A percentile compares a stretch with the other conserved stretches of the same genome.
Conservation (phyloP, 192 early-diverging fungal genomes). For the Kickxella alabastrina region DNA sequence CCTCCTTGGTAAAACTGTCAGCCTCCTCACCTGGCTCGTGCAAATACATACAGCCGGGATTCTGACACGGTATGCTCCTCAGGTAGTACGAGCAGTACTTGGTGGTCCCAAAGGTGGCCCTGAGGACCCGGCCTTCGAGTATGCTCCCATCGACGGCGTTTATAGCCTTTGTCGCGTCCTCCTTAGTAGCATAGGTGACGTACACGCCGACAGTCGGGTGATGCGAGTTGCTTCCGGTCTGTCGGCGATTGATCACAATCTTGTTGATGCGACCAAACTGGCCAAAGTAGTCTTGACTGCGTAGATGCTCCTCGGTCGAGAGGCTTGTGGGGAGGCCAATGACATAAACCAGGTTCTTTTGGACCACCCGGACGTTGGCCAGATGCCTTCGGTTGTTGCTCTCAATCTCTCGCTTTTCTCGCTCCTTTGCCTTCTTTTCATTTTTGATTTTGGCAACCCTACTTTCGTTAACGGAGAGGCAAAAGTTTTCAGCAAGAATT, state of each 20-base stretch:
- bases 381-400: slow-evolving; percentile 72
- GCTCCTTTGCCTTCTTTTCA: slow-evolving; percentile 85
- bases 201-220: slow-evolving; percentile 74
- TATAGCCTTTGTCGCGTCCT: slow-evolving; percentile 89
- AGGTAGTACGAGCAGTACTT: slow-evolving; percentile 98
- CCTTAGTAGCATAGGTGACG: slow-evolving; percentile 85
- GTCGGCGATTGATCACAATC: slow-evolving; percentile 85
- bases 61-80: slow-evolving; percentile 86
- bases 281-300: slow-evolving; percentile 91
- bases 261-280: slow-evolving; percentile 96
- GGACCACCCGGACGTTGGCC: slow-evolving; percentile 89
- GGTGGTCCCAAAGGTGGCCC: slow-evolving; percentile 96
- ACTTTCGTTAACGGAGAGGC: no score
- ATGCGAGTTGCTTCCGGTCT: slow-evolving; percentile 40
- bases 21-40: slow-evolving; percentile 93
- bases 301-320: slow-evolving; percentile 85
- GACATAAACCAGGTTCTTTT: slow-evolving; percentile 97
- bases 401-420: slow-evolving; percentile 87
- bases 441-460: slow-evolving; percentile 66
- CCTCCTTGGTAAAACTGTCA: slow-evolving; percentile 88
- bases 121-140: slow-evolving; percentile 78
- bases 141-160: slow-evolving; percentile 91
- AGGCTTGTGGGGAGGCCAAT: slow-evolving; percentile 84
- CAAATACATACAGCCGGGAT: slow-evolving; percentile 91
- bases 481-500: no score